Conservation (phyloP, 306 rosid genomes). For the Nissolia schottii region DNA sequence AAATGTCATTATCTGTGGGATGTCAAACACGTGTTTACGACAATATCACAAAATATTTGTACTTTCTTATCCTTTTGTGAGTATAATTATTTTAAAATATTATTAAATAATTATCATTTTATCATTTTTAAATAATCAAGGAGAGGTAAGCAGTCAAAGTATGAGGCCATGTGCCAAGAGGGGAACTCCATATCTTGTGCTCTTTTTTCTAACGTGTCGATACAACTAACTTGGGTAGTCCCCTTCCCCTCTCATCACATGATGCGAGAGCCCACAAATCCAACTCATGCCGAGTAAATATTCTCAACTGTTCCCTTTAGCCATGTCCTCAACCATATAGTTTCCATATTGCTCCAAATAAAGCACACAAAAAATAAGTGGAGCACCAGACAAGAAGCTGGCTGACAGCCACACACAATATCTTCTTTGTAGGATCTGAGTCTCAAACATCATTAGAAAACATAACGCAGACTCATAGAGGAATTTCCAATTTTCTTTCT, state of each 20-base stretch:
- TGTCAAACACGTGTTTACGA: no score
- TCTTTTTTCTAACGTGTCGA: not conserved
- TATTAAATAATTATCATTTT: no score
- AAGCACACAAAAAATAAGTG: not conserved
- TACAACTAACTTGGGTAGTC: not conserved
- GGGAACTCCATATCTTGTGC: not conserved
- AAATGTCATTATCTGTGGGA: no score
- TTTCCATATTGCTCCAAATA: not conserved
- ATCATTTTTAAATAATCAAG: no score
- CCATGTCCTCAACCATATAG: not conserved
- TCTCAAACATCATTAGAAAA: not conserved
- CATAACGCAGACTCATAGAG: not conserved
- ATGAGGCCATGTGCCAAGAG: not conserved
- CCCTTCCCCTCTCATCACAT: constrained; percentile 14
- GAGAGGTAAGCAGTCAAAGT: no score
- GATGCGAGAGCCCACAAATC: constrained; percentile 22
- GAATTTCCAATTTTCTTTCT: not conserved
- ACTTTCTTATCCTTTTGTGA: no score
- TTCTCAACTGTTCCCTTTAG: constrained; percentile 6
- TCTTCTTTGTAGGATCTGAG: not conserved
- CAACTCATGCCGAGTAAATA: constrained; percentile 16
- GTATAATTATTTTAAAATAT: no score
- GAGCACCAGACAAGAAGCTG: constrained; percentile 12
- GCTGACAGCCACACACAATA: not conserved
- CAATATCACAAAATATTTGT: no score